Conservation (phyloP, 331 rosid species). For the Malus hybrid region DNA sequence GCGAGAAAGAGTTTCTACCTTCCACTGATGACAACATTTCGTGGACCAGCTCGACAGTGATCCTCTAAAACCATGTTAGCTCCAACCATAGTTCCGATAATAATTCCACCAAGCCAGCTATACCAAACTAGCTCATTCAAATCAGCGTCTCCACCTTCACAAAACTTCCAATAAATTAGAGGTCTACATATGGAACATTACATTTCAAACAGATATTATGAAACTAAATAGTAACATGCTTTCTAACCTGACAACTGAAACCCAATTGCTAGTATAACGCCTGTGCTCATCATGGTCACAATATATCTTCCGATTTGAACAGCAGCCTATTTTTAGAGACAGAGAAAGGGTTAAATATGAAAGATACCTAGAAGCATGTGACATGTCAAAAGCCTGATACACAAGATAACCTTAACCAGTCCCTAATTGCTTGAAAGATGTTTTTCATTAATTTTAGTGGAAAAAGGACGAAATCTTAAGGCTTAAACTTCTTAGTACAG, state of each 20-base stretch:
- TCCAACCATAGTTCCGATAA: constrained; percentile 93
- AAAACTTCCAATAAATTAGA: constrained; percentile 9
- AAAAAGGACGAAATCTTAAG: background rate
- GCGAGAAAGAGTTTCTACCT: constrained; percentile 39
- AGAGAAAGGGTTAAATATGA: background rate
- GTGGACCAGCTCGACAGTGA: constrained; percentile 83
- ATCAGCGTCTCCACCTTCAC: constrained; percentile 81
- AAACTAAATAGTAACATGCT: constrained; percentile 5
- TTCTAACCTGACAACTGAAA: constrained; percentile 84
- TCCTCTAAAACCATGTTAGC: constrained; percentile 85
- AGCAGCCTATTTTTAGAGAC: constrained; percentile 50
- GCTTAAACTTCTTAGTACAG: background rate
- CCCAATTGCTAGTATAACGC: constrained; percentile 75
- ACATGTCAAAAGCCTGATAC: background rate
- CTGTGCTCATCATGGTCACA: constrained; percentile 97
- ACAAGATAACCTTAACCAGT: background rate
- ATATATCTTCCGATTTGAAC: constrained; percentile 88
- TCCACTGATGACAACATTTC: constrained; percentile 84
- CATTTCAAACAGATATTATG: background rate
- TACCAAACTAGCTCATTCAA: constrained; percentile 81
- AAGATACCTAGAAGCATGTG: background rate
- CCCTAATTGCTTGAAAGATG: background rate
- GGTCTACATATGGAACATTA: background rate
- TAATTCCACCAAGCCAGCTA: constrained; percentile 96
- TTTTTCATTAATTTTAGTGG: background rate